A percentile compares a stretch with the other conserved stretches of the same genome.
Conservation (phyloP, 129 eudicot genomes). For the Pittosporum tobira region DNA sequence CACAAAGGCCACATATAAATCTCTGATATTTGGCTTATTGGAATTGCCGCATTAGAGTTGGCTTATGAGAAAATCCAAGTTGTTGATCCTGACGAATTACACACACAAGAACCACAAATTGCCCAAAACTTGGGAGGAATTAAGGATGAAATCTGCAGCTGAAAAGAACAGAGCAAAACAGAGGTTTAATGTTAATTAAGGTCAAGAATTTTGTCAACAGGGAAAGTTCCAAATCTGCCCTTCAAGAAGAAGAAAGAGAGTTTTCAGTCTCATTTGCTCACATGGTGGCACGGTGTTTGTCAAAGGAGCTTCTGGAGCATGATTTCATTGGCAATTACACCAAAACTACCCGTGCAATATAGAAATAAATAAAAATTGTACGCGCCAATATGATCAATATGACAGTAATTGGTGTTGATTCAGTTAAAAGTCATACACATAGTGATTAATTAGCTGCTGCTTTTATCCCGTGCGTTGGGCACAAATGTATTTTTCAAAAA, state of each 20-base stretch:
- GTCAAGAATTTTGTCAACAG: no score
- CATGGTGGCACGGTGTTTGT: not conserved
- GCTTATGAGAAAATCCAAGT: constrained; percentile 6
- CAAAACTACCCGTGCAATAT: no score
- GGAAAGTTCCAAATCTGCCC: not conserved
- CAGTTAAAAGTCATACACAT: no score
- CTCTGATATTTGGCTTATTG: constrained; percentile 9
- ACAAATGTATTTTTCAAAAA: no score
- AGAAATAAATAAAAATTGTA: no score
- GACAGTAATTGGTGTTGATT: no score
- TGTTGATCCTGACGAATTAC: not conserved
- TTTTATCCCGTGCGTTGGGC: no score
- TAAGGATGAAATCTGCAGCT: not conserved
- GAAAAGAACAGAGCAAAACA: not conserved
- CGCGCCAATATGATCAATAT: no score
- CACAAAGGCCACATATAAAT: not conserved
- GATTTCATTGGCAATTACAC: no score
- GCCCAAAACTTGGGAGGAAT: constrained; percentile 5
- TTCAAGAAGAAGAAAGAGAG: not conserved
- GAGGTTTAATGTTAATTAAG: no score
- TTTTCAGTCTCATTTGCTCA: not conserved
- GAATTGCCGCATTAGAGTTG: constrained; percentile 6
- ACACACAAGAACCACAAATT: not conserved
- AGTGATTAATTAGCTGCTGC: no score
- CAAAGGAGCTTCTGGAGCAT: not conserved